These are phyloP conservation scores for Musa balbisiana DNA, from an alignment of 202 grass and related monocot species.

Conservation along the genomic window DNA sequence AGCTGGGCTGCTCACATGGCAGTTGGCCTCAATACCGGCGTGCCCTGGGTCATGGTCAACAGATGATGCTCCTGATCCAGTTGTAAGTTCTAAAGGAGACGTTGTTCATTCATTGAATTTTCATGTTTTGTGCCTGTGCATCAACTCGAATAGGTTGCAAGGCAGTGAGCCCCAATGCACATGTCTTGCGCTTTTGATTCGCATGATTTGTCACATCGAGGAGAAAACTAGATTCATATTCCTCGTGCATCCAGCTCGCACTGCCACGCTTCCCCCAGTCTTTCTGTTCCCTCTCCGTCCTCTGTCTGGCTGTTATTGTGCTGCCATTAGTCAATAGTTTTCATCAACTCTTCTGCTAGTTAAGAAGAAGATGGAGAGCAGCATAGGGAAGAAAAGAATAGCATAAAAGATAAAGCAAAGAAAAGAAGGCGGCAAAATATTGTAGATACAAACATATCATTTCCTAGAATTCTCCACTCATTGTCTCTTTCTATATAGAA, in stretches of 20 bases:
- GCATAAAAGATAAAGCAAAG: background rate
- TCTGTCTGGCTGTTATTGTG: background rate
- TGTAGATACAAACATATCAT: too few relatives aligned
- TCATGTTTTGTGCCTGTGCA: background rate
- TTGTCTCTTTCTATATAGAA: background rate
- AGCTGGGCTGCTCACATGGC: conserved; percentile 24
- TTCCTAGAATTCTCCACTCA: background rate
- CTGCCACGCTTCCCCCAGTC: background rate
- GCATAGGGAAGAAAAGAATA: background rate
- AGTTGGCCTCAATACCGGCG: conserved; percentile 19
- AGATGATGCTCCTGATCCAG: conserved; percentile 25
- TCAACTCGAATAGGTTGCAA: background rate
- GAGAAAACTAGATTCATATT: background rate
- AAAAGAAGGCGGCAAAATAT: background rate
- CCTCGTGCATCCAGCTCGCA: background rate
- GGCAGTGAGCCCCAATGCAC: background rate
- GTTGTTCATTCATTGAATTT: background rate
- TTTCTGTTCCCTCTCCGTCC: background rate
- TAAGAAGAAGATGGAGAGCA: background rate
- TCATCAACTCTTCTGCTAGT: background rate
- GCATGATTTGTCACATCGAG: background rate
- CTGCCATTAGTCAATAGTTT: background rate
- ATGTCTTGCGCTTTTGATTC: background rate
- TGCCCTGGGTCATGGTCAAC: conserved; percentile 22
- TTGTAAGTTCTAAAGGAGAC: conserved; percentile 9